These are phyloP conservation scores for Cavenderia fasciculata DNA, from an alignment of 78 protist genomes.

Conservation along the genomic window DNA sequence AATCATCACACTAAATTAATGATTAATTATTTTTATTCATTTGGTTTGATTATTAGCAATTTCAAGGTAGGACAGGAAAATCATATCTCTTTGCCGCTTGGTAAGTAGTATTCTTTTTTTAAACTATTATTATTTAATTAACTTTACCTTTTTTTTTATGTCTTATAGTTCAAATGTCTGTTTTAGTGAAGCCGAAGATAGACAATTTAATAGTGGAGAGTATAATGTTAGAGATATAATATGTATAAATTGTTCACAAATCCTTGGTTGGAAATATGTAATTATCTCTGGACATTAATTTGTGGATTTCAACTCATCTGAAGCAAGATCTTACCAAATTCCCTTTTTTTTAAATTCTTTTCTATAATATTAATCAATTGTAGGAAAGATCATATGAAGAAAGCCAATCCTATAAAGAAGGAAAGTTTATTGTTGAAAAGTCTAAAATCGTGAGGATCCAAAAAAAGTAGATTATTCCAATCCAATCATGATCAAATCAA, in stretches of 20 bases:
- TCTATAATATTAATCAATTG: too few species aligned
- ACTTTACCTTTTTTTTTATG: background rate
- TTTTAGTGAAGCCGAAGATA: conserved; percentile 21
- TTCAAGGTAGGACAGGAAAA: conserved; percentile 19
- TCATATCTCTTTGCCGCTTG: conserved; percentile 17
- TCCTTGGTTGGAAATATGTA: conserved; percentile 27
- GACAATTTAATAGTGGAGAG: background rate
- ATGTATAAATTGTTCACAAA: background rate
- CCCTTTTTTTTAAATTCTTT: background rate
- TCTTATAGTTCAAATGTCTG: conserved; percentile 3
- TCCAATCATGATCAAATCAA: too few species aligned
- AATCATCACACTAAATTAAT: background rate
- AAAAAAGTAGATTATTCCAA: too few species aligned
- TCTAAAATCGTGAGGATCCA: too few species aligned
- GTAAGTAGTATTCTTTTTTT: background rate
- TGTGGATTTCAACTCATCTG: background rate
- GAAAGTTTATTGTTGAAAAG: conserved; percentile 17
- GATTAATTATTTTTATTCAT: background rate
- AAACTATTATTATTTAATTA: background rate
- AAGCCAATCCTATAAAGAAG: conserved; percentile 2
- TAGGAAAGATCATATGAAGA: conserved; percentile 11
- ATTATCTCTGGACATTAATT: background rate
- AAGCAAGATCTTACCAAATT: background rate
- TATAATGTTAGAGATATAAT: conserved; percentile 13
- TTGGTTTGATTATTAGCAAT: background rate